Percentiles rank a stretch among this genome's conserved stretches.
Evolutionary conservation across 192 early-diverging fungal species (phyloP).

Genomic region (Mortierella hygrophila): DNA sequence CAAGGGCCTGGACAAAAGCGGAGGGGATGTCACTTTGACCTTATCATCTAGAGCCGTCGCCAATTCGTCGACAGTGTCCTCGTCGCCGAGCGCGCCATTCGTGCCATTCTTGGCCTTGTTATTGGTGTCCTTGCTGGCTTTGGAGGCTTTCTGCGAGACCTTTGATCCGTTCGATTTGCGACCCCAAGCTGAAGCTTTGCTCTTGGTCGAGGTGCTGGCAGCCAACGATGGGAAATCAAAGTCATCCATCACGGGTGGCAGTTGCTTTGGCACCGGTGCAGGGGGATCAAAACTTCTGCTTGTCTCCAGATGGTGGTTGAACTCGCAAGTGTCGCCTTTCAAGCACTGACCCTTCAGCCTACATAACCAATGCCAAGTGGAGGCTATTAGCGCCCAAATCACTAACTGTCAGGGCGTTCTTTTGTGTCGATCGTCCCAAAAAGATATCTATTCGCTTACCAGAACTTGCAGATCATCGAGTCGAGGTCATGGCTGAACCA

Average conservation of each 20-base stretch:
- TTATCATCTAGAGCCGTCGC: constrained; percentile 36
- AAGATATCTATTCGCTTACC: constrained; percentile 46
- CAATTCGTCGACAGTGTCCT: constrained; percentile 19
- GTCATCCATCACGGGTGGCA: constrained; percentile 44
- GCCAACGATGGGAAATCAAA: constrained; percentile 52
- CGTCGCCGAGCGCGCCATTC: background rate
- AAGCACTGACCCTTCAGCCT: constrained; percentile 68
- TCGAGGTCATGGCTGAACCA: constrained; percentile 69
- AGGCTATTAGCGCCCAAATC: background rate
- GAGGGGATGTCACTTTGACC: constrained; percentile 29
- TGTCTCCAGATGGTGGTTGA: constrained; percentile 62
- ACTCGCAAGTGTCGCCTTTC: constrained; percentile 66
- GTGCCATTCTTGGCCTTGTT: constrained; percentile 3
- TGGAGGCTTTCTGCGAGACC: constrained; percentile 5
- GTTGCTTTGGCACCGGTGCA: constrained; percentile 26
- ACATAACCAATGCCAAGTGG: constrained; percentile 2
- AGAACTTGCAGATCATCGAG: constrained; percentile 68
- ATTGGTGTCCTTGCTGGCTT: background rate
- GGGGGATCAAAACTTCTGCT: constrained; percentile 12
- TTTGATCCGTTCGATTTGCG: constrained; percentile 18
- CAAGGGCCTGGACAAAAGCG: constrained; percentile 8
- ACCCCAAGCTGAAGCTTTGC: constrained; percentile 12
- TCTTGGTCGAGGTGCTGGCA: constrained; percentile 17
- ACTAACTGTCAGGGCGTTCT: background rate
- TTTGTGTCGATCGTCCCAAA: background rate